These are phyloP conservation scores for Chaetomidium leptoderma DNA, from an alignment of 495 filamentous ascomycete species.

Conservation along the genomic window DNA sequence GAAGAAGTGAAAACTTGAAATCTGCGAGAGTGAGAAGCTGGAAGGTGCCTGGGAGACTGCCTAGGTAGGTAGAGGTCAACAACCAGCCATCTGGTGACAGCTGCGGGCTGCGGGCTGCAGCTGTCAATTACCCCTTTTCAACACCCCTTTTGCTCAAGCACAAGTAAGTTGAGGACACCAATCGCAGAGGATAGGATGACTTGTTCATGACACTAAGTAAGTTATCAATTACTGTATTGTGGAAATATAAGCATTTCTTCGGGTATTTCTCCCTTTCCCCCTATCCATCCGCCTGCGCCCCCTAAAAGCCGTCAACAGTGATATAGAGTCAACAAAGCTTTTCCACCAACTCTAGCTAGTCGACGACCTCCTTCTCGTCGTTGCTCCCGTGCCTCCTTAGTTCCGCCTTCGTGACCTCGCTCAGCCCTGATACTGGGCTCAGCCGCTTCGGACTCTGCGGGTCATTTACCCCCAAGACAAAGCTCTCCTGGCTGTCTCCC, in stretches of 20 bases:
- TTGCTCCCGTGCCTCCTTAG: not conserved
- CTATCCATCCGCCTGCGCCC: no score
- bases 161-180: not conserved
- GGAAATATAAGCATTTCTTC: no score
- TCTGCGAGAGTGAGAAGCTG: no score
- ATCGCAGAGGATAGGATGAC: not conserved
- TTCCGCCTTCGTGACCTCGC: slow-evolving; percentile 1
- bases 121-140: slow-evolving; percentile 3
- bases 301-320: no score
- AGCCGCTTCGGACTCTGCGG: slow-evolving; percentile 30
- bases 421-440: slow-evolving; percentile 25
- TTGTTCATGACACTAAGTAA: no score
- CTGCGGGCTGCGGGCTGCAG: not conserved
- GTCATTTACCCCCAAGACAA: slow-evolving; percentile 28
- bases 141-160: not conserved
- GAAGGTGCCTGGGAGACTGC: no score
- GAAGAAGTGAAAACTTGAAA: no score
- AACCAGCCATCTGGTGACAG: not conserved
- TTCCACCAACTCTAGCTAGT: no score
- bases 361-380: not conserved
- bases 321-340: no score
- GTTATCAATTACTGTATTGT: no score
- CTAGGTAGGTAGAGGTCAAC: no score
- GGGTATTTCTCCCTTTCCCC: no score
- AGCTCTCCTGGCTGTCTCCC: slow-evolving; percentile 28